A percentile compares a stretch with the other conserved stretches of the same genome.
Conservation (phyloP, 257 asterid species). For the Sherardia arvensis region DNA sequence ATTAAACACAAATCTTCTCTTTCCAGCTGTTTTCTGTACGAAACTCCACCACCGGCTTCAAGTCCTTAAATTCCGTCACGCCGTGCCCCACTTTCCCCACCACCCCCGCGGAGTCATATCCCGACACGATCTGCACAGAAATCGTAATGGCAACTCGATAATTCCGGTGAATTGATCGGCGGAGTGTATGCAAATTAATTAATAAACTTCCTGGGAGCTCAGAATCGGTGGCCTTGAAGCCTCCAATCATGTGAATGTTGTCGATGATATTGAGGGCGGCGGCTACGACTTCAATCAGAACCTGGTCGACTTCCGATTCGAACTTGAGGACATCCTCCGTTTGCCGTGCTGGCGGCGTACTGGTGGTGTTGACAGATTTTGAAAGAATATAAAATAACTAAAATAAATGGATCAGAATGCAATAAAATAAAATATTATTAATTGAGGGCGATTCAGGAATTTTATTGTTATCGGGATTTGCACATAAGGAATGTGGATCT, state of each 20-base stretch:
- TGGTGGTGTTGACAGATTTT: too few relatives aligned
- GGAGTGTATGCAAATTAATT: neutral
- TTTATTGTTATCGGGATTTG: too few relatives aligned
- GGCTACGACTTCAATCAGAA: slow-evolving; percentile 70
- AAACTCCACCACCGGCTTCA: too few relatives aligned
- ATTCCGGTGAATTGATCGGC: neutral
- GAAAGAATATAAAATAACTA: too few relatives aligned
- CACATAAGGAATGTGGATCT: too few relatives aligned
- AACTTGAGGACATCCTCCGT: slow-evolving; percentile 50
- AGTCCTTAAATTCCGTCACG: slow-evolving; percentile 62
- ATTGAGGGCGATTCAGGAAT: too few relatives aligned
- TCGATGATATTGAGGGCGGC: slow-evolving; percentile 84
- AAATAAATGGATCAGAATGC: too few relatives aligned
- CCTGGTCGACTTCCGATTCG: slow-evolving; percentile 56
- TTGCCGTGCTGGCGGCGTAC: slow-evolving; percentile 67
- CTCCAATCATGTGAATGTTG: slow-evolving; percentile 51
- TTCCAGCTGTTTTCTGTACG: too few relatives aligned
- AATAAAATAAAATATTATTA: too few relatives aligned
- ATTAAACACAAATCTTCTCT: too few relatives aligned
- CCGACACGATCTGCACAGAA: slow-evolving; percentile 56
- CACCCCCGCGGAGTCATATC: slow-evolving; percentile 82
- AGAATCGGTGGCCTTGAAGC: slow-evolving; percentile 67
- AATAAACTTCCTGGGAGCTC: slow-evolving; percentile 65
- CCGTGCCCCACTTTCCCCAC: slow-evolving; percentile 69
- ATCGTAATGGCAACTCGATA: neutral